Base-by-base conservation (phyloP, 106 monocot genomes). In the Vanilla planifolia region DNA sequence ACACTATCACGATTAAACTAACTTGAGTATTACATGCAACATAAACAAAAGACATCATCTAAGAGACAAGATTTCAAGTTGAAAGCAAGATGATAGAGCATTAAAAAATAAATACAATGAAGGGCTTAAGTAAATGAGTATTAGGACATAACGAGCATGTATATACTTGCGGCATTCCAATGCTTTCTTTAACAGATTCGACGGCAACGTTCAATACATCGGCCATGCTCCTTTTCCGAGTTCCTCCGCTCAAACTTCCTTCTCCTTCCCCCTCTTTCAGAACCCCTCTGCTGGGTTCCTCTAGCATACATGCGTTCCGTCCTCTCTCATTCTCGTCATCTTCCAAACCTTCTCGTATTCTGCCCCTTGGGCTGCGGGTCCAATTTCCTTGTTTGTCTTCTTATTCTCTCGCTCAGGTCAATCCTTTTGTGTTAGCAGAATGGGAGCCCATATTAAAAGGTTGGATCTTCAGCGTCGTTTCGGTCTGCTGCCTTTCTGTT, bases 391-490 rank as follows among this genome's bases (percentile, higher is more conserved):
- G 28, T n/a, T 30, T 55, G 14, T 43, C 43, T 9, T 33, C 67
- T 25, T 42, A 21, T 43, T 56, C 67, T 57, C 26, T 67, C 22
- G 28, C 16, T 28, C 24, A 44, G 1, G 32, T 67, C 67, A 56
- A 44, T 26, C 67, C 55, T 43, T 57, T 43, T 56, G 11, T 67
- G 11, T 43, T 43, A 24, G 43, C 67, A 19, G 43, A 67, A 25
- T 67, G 67, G 67, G 43, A 33, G 44, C 43, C 43, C 56, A 67
- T 67, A 32, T 57, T 67, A 29, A 55, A 56, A 30, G 67, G 56
- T 28, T 67, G 67, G 67, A 11, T 67, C 44, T 45, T 29, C 33
- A 56, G 56, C 67, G 29, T 44, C 55, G 32, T 43, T 44, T 67
- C 67, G 7, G 57, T 67, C 13, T 57, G 4, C 44, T 45, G 29